These are phyloP conservation scores for Ustilago hordei DNA, from an alignment of 1,284 basidiomycete species.

Conservation along the genomic window DNA sequence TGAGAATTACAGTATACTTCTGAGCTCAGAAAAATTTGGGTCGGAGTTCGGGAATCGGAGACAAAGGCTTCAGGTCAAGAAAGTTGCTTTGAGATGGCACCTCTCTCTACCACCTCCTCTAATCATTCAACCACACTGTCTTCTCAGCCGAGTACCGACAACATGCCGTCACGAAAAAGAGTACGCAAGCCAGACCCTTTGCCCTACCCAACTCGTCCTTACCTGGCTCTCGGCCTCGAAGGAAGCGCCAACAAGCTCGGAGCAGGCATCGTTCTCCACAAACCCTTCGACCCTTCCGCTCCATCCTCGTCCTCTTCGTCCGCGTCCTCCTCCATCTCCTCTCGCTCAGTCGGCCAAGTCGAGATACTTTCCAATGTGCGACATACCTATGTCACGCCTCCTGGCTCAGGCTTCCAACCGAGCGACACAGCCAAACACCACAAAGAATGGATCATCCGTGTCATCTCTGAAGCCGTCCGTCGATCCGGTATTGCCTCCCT, in stretches of 20 bases:
- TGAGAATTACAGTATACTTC: neutral
- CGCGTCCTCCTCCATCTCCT: conserved; percentile 73
- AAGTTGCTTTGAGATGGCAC: neutral
- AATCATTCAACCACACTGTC: neutral
- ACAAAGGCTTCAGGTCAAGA: neutral
- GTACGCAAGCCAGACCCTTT: conserved; percentile 52
- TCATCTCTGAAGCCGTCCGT: conserved; percentile 83
- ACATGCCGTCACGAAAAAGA: conserved; percentile 36
- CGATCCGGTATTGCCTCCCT: conserved; percentile 78
- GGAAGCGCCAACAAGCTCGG: conserved; percentile 91
- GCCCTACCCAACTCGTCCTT: conserved; percentile 50
- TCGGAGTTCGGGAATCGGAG: conserved; percentile 31
- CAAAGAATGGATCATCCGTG: conserved; percentile 87
- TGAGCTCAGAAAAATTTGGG: conserved; percentile 33
- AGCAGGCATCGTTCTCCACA: conserved; percentile 91
- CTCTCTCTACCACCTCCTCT: neutral
- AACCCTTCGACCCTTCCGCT: conserved; percentile 73
- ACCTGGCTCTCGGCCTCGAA: conserved; percentile 65
- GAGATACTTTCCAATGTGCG: conserved; percentile 75
- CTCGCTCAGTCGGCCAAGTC: conserved; percentile 75
- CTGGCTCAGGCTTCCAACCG: conserved; percentile 96
- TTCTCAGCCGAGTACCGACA: neutral
- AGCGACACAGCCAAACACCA: conserved; percentile 95
- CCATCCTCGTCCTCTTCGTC: conserved; percentile 35
- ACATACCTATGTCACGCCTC: conserved; percentile 98